Evolutionary conservation across 352 stramenopile genomes (phyloP).

Genomic region (Phytophthora podocarpi): DNA sequence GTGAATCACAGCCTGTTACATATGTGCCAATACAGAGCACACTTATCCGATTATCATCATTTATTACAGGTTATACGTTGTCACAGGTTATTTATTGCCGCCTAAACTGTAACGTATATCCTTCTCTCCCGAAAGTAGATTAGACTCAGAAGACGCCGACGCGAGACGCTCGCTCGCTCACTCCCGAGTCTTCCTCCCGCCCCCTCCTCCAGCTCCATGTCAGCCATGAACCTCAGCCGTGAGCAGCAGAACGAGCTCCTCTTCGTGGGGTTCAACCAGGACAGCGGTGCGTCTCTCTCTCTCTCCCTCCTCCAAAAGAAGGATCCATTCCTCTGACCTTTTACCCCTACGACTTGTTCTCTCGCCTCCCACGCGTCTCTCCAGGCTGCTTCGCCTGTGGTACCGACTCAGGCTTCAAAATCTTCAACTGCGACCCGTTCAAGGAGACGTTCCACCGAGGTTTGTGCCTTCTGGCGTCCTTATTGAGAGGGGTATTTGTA

Average conservation of each 20-base stretch:
- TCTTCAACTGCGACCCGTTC: conserved; percentile 98
- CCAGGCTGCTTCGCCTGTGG: conserved; percentile 94
- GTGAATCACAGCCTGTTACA: too few species aligned
- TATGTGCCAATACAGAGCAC: too few species aligned
- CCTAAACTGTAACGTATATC: too few species aligned
- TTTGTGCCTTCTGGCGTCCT: conserved; percentile 13
- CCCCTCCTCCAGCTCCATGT: conserved; percentile 35
- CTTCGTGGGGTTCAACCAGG: conserved; percentile 96
- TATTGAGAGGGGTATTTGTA: too few species aligned
- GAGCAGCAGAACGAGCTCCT: conserved; percentile 94
- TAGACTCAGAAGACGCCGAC: conserved; percentile 20
- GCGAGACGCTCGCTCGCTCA: conserved; percentile 8
- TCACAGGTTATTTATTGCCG: too few species aligned
- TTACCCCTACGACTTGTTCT: not conserved
- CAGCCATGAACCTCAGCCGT: conserved; percentile 85
- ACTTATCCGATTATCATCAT: too few species aligned
- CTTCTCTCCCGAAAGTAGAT: conserved; percentile 21
- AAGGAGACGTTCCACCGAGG: conserved; percentile 96
- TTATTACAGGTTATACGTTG: too few species aligned
- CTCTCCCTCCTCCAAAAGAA: not conserved
- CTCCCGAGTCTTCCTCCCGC: conserved; percentile 5
- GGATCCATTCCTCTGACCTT: not conserved
- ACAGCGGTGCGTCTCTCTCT: conserved; percentile 67
- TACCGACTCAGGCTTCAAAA: conserved; percentile 97
- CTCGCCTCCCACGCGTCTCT: not conserved